Conservation (phyloP, 73 alveolate species). For the Durusdinium trenchii region DNA sequence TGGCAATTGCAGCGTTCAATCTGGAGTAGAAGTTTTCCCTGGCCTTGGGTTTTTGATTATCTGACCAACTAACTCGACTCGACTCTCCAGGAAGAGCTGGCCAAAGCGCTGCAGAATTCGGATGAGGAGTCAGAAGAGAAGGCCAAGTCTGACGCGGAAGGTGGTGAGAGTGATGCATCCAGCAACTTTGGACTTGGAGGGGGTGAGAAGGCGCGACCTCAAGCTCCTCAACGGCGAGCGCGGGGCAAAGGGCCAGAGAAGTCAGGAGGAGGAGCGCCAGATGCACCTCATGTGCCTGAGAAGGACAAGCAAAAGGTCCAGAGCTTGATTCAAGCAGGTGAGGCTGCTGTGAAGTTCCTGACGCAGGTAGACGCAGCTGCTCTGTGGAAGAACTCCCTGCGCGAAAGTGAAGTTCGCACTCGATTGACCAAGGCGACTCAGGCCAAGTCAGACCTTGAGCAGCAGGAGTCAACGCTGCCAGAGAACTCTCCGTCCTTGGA, state of each 20-base stretch:
- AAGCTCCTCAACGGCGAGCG: not conserved
- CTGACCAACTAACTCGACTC: no score
- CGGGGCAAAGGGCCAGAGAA: not conserved
- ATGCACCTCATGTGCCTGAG: not conserved
- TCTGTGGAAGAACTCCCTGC: not conserved
- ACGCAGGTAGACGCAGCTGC: not conserved
- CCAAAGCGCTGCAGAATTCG: not conserved
- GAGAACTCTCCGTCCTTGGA: not conserved
- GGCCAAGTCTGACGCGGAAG: not conserved
- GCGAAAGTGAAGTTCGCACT: not conserved
- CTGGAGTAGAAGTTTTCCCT: no score
- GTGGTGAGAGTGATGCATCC: not conserved
- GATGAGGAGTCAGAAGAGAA: not conserved
- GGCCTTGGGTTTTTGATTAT: no score
- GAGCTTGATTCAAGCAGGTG: not conserved
- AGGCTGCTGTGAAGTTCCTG: not conserved
- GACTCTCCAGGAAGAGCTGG: not conserved
- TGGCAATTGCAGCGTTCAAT: no score
- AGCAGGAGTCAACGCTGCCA: not conserved
- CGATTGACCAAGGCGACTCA: constrained; percentile 2
- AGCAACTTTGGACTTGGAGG: not conserved
- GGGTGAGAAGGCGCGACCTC: not conserved
- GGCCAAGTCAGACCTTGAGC: not conserved
- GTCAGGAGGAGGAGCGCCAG: not conserved
- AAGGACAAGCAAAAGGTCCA: not conserved